Percentiles rank a stretch among this genome's conserved stretches.
These are phyloP conservation scores for Penicillium daleae DNA, from an alignment of 495 filamentous ascomycete genomes.

Conservation along the genomic window DNA sequence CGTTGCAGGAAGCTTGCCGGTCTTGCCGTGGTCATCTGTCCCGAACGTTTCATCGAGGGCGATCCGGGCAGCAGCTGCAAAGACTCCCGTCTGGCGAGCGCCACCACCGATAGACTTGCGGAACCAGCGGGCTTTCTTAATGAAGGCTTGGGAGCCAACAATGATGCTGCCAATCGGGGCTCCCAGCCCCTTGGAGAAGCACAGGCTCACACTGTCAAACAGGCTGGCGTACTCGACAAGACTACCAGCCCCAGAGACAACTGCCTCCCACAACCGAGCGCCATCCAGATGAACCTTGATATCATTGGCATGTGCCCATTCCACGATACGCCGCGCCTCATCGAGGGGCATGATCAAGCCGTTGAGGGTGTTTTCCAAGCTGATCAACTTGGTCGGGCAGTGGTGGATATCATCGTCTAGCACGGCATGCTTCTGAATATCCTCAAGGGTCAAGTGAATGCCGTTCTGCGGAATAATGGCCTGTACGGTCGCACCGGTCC, in stretches of 20 bases:
- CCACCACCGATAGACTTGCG: constrained; percentile 87
- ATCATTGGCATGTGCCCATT: constrained; percentile 67
- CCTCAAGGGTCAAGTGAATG: constrained; percentile 73
- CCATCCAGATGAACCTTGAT: constrained; percentile 85
- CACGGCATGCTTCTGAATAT: constrained; percentile 60
- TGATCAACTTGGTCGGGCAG: constrained; percentile 77
- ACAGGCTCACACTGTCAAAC: constrained; percentile 82
- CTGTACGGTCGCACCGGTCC: constrained; percentile 49
- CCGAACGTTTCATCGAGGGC: constrained; percentile 65
- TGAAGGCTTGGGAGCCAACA: constrained; percentile 65
- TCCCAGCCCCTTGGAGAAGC: constrained; percentile 88
- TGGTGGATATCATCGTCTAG: constrained; percentile 47
- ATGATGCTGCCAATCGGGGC: constrained; percentile 86
- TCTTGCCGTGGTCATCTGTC: constrained; percentile 58
- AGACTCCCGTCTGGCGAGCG: constrained; percentile 65
- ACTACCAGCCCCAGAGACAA: constrained; percentile 59
- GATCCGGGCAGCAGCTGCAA: constrained; percentile 51
- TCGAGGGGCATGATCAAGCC: constrained; percentile 77
- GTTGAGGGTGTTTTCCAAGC: constrained; percentile 81
- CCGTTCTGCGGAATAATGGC: constrained; percentile 59
- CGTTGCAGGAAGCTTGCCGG: constrained; percentile 62
- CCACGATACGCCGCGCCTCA: constrained; percentile 67
- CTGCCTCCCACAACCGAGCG: constrained; percentile 81
- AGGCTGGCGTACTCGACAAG: constrained; percentile 69
- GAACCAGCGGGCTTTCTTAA: constrained; percentile 76